Evolutionary conservation across 306 rosid species (phyloP), one percentile per base, ranked within the genome.

Genomic region (Prunus kanzakura): DNA sequence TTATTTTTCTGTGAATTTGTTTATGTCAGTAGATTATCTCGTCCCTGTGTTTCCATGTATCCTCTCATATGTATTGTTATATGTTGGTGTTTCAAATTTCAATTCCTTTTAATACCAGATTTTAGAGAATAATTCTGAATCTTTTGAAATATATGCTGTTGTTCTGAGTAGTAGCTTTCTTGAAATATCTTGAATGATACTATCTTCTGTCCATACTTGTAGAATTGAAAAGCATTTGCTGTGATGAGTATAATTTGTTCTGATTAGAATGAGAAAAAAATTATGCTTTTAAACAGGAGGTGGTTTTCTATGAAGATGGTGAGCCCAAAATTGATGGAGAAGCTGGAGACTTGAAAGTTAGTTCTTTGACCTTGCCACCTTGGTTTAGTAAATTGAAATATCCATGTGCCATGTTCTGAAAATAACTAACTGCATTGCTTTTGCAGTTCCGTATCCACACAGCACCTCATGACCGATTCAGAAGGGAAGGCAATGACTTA

Each of bases 281-380:
- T 64, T 19, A 8, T 38, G 49, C 57, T 75, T 69, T 74, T 11
- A 64, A 72, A 16, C 86, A 92, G 99, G 99, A 95, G 88, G 93
- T 95, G 75, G 87, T 90, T 64, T 95, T 95, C 85, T 95, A 92
- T 80, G 99, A 95, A 87, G 99, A 95, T 75, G 99, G 99, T 18
- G 99, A 95, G 81, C 96, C 99, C 75, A 88, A 79, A 84, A 82
- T 92, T 61, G 99, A 95, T 64, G 99, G 98, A 77, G 99, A 95
- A 88, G 70, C 97, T 76, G 99, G 98, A 79, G 99, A 95, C 83
- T 86, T 95, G 70, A 89, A 86, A 91, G 99, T 92, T 78, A 67
- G 93, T 86, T 46, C 54, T 66, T 75, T 61, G 46, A 75, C 65
- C 50, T 66, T 38, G 4, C 55, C 84, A 18, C 61, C 50, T 67